Conservation (phyloP, 2,329 filamentous ascomycete genomes). For the Diaporthe caulivora region DNA sequence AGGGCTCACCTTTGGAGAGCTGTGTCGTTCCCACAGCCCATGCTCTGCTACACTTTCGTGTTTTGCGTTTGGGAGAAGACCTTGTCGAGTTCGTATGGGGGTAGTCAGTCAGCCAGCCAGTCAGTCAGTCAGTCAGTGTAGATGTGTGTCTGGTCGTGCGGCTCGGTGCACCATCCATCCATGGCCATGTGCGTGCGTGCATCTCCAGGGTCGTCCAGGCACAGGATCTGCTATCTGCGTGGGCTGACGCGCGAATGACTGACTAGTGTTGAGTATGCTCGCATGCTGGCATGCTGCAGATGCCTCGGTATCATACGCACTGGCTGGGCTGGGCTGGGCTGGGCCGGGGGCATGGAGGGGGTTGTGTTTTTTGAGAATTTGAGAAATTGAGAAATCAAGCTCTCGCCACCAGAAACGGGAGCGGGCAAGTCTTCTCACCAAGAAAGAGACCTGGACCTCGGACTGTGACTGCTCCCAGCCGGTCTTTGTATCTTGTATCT, state of each 20-base stretch:
- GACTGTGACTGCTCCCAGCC: neutral
- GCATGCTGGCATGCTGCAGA: slow-evolving; percentile 17
- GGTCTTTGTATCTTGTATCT: slow-evolving; percentile 15
- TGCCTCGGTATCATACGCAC: slow-evolving; percentile 28
- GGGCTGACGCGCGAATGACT: slow-evolving; percentile 18
- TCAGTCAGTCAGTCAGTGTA: too few relatives aligned
- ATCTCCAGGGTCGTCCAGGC: neutral
- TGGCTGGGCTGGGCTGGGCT: neutral
- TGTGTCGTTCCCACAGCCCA: slow-evolving; percentile 11
- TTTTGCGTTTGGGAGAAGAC: slow-evolving; percentile 29
- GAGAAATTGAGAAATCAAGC: slow-evolving; percentile 30
- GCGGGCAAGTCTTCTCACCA: neutral
- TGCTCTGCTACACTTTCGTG: slow-evolving; percentile 30
- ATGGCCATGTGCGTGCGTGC: neutral
- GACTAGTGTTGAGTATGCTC: slow-evolving; percentile 23
- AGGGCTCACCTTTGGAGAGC: slow-evolving; percentile 15
- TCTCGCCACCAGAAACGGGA: slow-evolving; percentile 19
- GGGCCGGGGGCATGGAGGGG: neutral
- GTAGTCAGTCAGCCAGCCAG: neutral
- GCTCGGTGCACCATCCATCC: neutral
- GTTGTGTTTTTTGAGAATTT: neutral
- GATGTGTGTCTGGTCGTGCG: slow-evolving; percentile 1
- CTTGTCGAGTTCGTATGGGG: slow-evolving; percentile 12
- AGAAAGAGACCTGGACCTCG: slow-evolving; percentile 2
- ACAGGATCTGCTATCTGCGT: neutral